Percentiles rank a stretch among this genome's conserved stretches.
phyloP scores from a whole-genome alignment of 768 basidiomycete genomes.

The Mycena vitilis region DNA sequence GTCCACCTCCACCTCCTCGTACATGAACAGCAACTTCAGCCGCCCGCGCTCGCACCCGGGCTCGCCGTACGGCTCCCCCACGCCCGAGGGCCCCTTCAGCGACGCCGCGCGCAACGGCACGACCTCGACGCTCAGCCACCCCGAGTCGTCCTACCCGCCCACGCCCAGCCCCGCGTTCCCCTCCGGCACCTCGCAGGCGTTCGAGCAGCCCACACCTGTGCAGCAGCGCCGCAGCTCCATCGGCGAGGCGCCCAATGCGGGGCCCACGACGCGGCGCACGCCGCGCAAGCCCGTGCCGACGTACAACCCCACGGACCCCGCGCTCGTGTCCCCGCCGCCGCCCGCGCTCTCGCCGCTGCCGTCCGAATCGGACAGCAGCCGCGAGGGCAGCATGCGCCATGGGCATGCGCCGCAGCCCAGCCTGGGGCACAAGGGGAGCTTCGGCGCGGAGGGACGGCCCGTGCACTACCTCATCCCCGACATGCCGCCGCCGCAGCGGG shows the following conservation, averaged over 20 bases:
- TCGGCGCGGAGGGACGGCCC: constrained; percentile 57
- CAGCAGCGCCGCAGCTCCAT: constrained; percentile 14
- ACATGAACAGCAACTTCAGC: constrained; percentile 38
- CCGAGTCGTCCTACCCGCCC: constrained; percentile 47
- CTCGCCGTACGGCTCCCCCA: constrained; percentile 33
- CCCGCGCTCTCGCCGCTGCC: constrained; percentile 13
- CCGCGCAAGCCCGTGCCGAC: constrained; percentile 70
- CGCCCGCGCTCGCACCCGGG: constrained; percentile 36
- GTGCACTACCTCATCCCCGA: constrained; percentile 73
- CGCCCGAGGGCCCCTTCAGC: constrained; percentile 17
- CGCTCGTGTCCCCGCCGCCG: constrained; percentile 34
- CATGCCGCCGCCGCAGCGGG: constrained; percentile 54
- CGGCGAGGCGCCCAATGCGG: constrained; percentile 12
- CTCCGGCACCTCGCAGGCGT: constrained; percentile 41
- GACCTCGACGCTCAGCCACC: constrained; percentile 33
- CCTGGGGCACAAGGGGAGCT: constrained; percentile 53
- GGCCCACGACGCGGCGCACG: constrained; percentile 41
- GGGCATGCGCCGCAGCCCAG: constrained; percentile 38
- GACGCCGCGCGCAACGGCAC: constrained; percentile 18
- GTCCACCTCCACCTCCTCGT: constrained; percentile 33
- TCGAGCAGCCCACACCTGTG: background rate
- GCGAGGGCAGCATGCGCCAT: constrained; percentile 29
- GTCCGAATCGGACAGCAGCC: constrained; percentile 29
- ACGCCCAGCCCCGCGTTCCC: constrained; percentile 40
- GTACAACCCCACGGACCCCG: constrained; percentile 52